These are phyloP conservation scores for Lachnellula hyalina DNA, from an alignment of 2,329 filamentous ascomycete genomes.

Conservation along the genomic window DNA sequence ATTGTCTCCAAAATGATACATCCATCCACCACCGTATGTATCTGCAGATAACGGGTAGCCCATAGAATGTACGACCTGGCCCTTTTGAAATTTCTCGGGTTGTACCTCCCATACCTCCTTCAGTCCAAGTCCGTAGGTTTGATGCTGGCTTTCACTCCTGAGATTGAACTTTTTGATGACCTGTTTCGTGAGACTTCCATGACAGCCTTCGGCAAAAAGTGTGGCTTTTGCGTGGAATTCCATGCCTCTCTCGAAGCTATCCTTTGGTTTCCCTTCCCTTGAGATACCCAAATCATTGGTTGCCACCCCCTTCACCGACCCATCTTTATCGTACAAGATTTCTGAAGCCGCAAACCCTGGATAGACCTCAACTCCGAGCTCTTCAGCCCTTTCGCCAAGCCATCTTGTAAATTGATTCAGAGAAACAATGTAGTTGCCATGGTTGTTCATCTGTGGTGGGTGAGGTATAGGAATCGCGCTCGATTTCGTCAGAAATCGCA, in stretches of 20 bases:
- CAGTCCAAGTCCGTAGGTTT: conserved; percentile 90
- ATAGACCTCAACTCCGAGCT: conserved; percentile 92
- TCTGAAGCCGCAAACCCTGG: conserved; percentile 94
- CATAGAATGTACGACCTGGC: conserved; percentile 82
- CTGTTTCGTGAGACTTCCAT: conserved; percentile 92
- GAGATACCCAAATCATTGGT: conserved; percentile 90
- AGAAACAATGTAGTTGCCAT: conserved; percentile 96
- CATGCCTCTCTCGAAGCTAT: conserved; percentile 93
- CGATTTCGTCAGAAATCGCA: conserved; percentile 89
- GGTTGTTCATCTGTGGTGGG: conserved; percentile 96
- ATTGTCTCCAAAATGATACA: conserved; percentile 99
- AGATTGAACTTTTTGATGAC: conserved; percentile 92
- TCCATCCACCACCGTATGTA: conserved; percentile 96
- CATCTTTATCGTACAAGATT: conserved; percentile 79
- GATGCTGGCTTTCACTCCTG: conserved; percentile 79
- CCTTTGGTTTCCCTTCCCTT: conserved; percentile 77
- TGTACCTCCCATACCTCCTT: conserved; percentile 98
- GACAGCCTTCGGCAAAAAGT: conserved; percentile 89
- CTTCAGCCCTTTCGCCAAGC: conserved; percentile 94
- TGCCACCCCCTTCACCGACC: conserved; percentile 86
- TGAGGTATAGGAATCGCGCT: conserved; percentile 73
- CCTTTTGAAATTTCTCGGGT: conserved; percentile 85
- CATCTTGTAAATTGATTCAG: conserved; percentile 93
- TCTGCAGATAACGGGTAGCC: conserved; percentile 84
- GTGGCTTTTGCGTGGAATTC: conserved; percentile 93